Evolutionary conservation across 495 filamentous ascomycete species (phyloP), one percentile per base, ranked within the genome.

Genomic region (Cryomyces minteri): DNA sequence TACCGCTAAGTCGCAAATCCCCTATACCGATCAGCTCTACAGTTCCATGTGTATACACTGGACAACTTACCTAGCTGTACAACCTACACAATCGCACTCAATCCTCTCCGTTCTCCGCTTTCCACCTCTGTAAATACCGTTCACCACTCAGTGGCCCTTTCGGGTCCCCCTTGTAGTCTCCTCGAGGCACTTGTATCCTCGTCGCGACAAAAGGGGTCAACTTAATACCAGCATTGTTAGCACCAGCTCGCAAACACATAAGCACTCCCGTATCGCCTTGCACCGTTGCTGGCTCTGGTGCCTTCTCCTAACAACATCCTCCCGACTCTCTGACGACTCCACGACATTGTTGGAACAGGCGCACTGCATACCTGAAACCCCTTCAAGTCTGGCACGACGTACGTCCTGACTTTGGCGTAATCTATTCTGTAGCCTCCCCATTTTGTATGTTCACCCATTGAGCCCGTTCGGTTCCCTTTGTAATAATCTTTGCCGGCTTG

Each of bases 401-500:
- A 98, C 10, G 85, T 93, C 57, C 90, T 80, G 48, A 94, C 85
- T 63, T 90, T 94, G 25, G 66, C 53, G 71, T 72, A 88, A 47
- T 95, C 79, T 53, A 94, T 77, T 6, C 77, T 59, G 61, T 86
- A 98, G 32, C 77, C 77, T 58, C 88, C 88, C 62, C 79, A 72
- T 59, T 83, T 84, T 14, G 84, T 87, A 62, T 94, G 88, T 32
- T 67, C 60, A 50, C 90, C 90, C 77, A 88, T 84, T 34, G 79
- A 74, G 9, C 92, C 92, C 0, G 83, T 76, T 25, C 88, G 71
- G 48, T 76, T 95, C 58, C 92, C 92, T 69, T 96, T 96, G 75
- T 96, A 96, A 73, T 78, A 98, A 42, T 84, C 90, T 60, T 87
- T 85, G 58, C 80, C 81, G 65, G 84, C 77, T 60, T 83, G 76